phyloP scores from a whole-genome alignment of 495 filamentous ascomycete species.

The Penicillium bialowiezense region DNA sequence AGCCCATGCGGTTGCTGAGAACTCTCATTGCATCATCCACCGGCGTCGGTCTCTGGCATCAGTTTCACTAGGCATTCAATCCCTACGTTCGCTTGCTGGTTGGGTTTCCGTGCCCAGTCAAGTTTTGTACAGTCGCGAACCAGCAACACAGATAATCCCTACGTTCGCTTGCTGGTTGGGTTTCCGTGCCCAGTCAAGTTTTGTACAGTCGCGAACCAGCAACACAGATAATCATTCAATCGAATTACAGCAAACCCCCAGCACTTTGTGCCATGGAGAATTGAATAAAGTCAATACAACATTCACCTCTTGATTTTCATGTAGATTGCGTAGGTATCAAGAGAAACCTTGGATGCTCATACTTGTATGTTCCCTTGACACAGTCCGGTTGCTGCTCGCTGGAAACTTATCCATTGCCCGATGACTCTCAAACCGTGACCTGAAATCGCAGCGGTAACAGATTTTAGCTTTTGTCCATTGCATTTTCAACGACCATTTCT shows the following conservation, averaged over 20 bases:
- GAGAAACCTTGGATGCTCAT: no score
- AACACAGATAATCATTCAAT: slow-evolving; percentile 6
- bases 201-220: slow-evolving; percentile 7
- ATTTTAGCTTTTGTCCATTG: no score
- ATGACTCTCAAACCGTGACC: no score
- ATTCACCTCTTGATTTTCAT: no score
- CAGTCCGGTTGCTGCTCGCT: no score
- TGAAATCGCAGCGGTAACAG: no score
- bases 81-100: slow-evolving; percentile 10
- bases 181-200: background rate
- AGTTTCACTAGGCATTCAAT: background rate
- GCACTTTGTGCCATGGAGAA: background rate
- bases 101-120: background rate
- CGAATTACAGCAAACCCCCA: background rate
- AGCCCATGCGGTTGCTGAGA: slow-evolving; percentile 3
- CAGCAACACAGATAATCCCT: slow-evolving; percentile 6
- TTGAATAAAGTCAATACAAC: background rate
- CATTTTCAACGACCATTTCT: no score
- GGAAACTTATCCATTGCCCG: no score
- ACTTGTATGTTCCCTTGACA: no score
- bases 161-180: slow-evolving; percentile 6
- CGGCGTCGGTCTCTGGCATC: slow-evolving; percentile 22
- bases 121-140: slow-evolving; percentile 7
- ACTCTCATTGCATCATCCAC: slow-evolving; percentile 20
- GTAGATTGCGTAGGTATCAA: no score